Conservation (phyloP, 192 early-diverging fungal genomes). For the Spizellomyces punctatus region DNA sequence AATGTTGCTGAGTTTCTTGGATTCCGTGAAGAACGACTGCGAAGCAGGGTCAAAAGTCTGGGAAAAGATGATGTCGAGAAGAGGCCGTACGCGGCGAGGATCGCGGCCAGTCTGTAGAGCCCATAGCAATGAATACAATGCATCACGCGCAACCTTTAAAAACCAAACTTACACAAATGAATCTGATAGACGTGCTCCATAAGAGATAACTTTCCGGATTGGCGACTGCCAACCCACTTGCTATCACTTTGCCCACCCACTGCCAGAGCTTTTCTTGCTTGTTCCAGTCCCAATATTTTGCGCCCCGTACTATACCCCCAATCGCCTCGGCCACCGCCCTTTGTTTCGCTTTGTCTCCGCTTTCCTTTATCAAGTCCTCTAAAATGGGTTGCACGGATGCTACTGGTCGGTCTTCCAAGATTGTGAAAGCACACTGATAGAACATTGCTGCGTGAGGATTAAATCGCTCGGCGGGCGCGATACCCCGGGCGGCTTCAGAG, state of each 20-base stretch:
- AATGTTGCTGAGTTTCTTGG: constrained; percentile 75
- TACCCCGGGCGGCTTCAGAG: constrained; percentile 14
- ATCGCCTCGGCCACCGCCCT: constrained; percentile 80
- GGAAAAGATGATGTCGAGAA: constrained; percentile 69
- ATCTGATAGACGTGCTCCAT: constrained; percentile 77
- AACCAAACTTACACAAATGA: constrained; percentile 28
- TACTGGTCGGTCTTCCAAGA: constrained; percentile 64
- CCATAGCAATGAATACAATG: too few species aligned
- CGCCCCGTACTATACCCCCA: constrained; percentile 80
- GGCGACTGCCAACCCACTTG: constrained; percentile 60
- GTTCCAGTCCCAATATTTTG: constrained; percentile 77
- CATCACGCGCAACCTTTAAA: too few species aligned
- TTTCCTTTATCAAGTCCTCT: constrained; percentile 46
- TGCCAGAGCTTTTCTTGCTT: constrained; percentile 64
- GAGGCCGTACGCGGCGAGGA: constrained; percentile 74
- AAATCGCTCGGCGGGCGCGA: constrained; percentile 53
- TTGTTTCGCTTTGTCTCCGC: constrained; percentile 77
- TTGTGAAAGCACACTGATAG: constrained; percentile 70
- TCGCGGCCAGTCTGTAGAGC: constrained; percentile 60
- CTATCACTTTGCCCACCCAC: constrained; percentile 67
- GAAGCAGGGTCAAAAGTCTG: constrained; percentile 46
- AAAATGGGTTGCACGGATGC: constrained; percentile 59
- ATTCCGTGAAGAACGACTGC: constrained; percentile 83
- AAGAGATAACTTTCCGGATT: constrained; percentile 75
- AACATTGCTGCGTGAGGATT: constrained; percentile 60